These are phyloP conservation scores for Ichthyophthirius multifiliis DNA, from an alignment of 169 alveolate species.

Conservation along the genomic window DNA sequence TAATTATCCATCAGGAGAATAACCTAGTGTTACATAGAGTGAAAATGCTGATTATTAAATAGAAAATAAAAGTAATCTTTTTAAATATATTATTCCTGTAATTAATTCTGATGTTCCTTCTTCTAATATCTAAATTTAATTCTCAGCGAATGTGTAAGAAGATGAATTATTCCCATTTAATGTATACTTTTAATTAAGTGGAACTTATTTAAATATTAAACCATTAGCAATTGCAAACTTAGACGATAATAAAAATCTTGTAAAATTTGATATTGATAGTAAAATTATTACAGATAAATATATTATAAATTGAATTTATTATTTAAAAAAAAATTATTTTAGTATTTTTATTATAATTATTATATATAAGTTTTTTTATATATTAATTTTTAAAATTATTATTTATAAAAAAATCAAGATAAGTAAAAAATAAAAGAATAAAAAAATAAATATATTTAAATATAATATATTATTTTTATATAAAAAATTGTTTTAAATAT, in stretches of 20 bases:
- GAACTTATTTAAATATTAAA: not conserved
- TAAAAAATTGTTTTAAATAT: too few species aligned
- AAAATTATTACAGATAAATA: not conserved
- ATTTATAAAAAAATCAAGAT: too few species aligned
- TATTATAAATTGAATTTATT: not conserved
- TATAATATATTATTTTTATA: too few species aligned
- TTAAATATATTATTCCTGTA: not conserved
- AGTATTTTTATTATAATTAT: too few species aligned
- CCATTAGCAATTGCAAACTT: not conserved
- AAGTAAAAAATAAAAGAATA: too few species aligned
- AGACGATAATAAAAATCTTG: not conserved
- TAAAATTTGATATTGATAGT: not conserved
- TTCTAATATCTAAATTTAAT: not conserved
- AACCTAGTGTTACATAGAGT: conserved; percentile 3
- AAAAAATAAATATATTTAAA: too few species aligned
- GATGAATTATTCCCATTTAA: conserved; percentile 13
- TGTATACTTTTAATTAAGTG: not conserved
- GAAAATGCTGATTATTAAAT: conserved; percentile 19
- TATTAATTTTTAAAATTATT: too few species aligned
- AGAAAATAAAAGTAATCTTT: too few species aligned
- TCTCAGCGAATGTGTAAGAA: not conserved
- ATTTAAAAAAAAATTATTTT: too few species aligned
- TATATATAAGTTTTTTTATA: too few species aligned
- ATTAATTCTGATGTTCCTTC: not conserved
- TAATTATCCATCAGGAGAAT: conserved; percentile 5